Conservation (phyloP, 768 basidiomycete species). For the Sporobolomyces phaffii region DNA sequence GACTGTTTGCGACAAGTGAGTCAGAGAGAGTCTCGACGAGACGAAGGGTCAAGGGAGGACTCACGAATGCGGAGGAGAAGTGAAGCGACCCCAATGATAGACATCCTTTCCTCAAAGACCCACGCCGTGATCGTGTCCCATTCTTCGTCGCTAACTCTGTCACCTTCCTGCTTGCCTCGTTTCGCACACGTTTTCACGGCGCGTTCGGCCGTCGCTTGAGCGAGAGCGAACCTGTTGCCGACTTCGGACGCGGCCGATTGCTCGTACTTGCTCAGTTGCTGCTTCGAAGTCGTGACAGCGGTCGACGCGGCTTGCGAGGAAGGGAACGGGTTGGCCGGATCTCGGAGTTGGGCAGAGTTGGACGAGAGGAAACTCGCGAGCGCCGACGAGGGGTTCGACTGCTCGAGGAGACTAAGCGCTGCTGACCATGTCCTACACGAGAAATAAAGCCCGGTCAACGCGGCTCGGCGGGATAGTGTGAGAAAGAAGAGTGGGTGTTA, state of each 20-base stretch:
- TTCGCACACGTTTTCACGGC: slow-evolving; percentile 54
- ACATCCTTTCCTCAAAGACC: slow-evolving; percentile 73
- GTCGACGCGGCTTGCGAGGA: neutral
- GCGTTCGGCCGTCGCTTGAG: slow-evolving; percentile 70
- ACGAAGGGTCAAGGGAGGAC: too few relatives aligned
- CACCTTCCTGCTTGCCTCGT: slow-evolving; percentile 50
- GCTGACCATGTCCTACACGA: slow-evolving; percentile 14
- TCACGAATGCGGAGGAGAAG: slow-evolving; percentile 59
- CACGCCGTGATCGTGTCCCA: slow-evolving; percentile 66
- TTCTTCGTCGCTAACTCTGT: slow-evolving; percentile 56
- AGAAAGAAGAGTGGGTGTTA: neutral
- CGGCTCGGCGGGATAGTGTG: neutral
- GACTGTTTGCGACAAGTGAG: slow-evolving; percentile 43
- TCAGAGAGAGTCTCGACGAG: too few relatives aligned
- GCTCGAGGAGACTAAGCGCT: slow-evolving; percentile 19
- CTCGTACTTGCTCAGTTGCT: slow-evolving; percentile 58
- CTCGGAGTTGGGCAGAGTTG: slow-evolving; percentile 14
- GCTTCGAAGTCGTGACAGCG: slow-evolving; percentile 29
- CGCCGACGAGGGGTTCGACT: slow-evolving; percentile 1
- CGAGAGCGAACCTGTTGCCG: slow-evolving; percentile 66
- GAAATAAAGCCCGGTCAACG: too few relatives aligned
- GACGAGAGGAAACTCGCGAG: slow-evolving; percentile 17
- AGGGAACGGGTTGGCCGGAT: slow-evolving; percentile 25
- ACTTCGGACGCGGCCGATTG: slow-evolving; percentile 66
- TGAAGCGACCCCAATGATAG: slow-evolving; percentile 61